Evolutionary conservation across 2,329 filamentous ascomycete genomes (phyloP).

Genomic region (Aspergillus latus): DNA sequence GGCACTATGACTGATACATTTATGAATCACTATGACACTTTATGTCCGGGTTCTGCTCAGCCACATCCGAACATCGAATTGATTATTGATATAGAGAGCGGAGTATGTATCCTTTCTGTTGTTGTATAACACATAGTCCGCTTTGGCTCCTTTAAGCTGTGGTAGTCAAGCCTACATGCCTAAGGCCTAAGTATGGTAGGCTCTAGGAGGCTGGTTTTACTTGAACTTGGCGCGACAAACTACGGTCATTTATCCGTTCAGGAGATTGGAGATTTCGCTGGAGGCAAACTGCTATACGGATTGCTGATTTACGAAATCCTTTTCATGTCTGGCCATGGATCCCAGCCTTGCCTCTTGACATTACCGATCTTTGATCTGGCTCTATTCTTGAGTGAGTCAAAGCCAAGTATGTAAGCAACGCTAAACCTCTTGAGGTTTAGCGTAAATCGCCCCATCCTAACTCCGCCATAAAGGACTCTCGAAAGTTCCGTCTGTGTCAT

Average conservation of each 20-base stretch:
- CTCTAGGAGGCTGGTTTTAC: too few relatives aligned
- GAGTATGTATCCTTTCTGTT: neutral
- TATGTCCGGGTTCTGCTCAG: neutral
- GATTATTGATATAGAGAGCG: neutral
- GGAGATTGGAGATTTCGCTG: too few relatives aligned
- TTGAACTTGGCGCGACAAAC: too few relatives aligned
- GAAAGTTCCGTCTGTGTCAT: conserved; percentile 44
- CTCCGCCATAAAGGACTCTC: conserved; percentile 32
- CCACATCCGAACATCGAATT: neutral
- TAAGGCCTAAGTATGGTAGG: too few relatives aligned
- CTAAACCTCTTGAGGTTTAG: conserved; percentile 28
- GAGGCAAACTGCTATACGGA: too few relatives aligned
- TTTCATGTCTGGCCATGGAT: too few relatives aligned
- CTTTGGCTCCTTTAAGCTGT: too few relatives aligned
- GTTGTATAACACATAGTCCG: too few relatives aligned
- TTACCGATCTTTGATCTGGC: neutral
- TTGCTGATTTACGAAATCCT: too few relatives aligned
- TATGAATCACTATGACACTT: conserved; percentile 5
- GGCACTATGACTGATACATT: conserved; percentile 2
- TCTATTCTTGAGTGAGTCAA: conserved; percentile 1
- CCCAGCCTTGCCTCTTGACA: too few relatives aligned
- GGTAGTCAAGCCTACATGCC: too few relatives aligned
- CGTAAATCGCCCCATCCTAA: conserved; percentile 22
- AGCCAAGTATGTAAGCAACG: conserved; percentile 19
- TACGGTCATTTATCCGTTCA: too few relatives aligned